Percentiles rank a stretch among this genome's conserved stretches.
These are phyloP conservation scores for Calocybe gangraenosa DNA, from an alignment of 768 basidiomycete genomes.

Conservation along the genomic window DNA sequence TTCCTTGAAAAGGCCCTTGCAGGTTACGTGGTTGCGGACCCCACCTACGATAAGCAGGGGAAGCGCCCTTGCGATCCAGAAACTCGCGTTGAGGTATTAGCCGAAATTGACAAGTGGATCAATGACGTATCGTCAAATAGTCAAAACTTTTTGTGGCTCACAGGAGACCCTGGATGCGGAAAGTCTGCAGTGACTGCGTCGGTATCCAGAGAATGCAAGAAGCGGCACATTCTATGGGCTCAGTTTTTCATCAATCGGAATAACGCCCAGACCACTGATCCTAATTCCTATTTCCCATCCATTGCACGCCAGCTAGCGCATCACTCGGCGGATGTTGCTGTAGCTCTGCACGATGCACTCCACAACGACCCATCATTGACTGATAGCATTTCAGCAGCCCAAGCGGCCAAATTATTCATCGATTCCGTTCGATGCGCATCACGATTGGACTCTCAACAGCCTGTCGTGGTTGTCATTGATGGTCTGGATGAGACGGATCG, in stretches of 20 bases:
- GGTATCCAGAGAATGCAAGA: slow-evolving; percentile 11
- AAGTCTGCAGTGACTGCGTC: slow-evolving; percentile 18
- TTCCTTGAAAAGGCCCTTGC: neutral
- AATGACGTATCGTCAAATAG: slow-evolving; percentile 3
- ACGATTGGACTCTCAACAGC: neutral
- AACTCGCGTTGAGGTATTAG: slow-evolving; percentile 10
- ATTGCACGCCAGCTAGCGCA: slow-evolving; percentile 14
- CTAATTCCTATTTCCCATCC: slow-evolving; percentile 15
- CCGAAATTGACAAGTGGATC: slow-evolving; percentile 12
- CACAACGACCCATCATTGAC: slow-evolving; percentile 9
- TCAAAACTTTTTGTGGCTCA: slow-evolving; percentile 14
- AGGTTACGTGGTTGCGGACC: slow-evolving; percentile 4
- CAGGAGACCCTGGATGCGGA: slow-evolving; percentile 15
- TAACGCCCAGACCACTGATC: slow-evolving; percentile 12
- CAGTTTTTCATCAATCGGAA: slow-evolving; percentile 17
- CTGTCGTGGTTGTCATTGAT: slow-evolving; percentile 17
- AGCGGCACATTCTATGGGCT: slow-evolving; percentile 12
- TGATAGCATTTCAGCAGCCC: slow-evolving; percentile 6
- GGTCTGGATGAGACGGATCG: slow-evolving; percentile 16
- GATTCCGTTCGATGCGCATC: slow-evolving; percentile 9
- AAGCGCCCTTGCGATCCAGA: slow-evolving; percentile 14
- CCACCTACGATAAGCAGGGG: slow-evolving; percentile 12
- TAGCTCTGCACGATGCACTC: slow-evolving; percentile 8
- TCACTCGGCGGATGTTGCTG: slow-evolving; percentile 2
- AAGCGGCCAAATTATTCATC: slow-evolving; percentile 14